phyloP scores from a whole-genome alignment of 2,329 filamentous ascomycete genomes.

The Neurospora sp. region DNA sequence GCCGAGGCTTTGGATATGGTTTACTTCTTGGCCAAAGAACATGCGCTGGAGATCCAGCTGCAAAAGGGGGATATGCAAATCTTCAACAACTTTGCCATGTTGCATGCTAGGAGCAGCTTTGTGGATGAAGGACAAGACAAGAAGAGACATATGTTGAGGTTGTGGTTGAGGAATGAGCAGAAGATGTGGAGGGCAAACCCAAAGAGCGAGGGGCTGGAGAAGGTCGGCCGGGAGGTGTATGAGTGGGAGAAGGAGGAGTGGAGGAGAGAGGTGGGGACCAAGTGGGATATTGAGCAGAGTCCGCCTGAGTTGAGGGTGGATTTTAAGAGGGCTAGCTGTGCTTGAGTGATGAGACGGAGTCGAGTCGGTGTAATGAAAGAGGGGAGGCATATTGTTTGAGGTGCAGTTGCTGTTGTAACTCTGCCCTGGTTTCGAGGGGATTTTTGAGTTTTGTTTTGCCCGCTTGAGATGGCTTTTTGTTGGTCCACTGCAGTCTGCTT shows the following conservation, averaged over 20 bases:
- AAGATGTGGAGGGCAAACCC: conserved; percentile 7
- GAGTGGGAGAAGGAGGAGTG: conserved; percentile 12
- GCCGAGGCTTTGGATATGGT: conserved; percentile 17
- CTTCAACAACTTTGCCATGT: conserved; percentile 17
- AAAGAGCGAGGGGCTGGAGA: conserved; percentile 5
- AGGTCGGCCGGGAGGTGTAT: conserved; percentile 14
- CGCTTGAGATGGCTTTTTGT: neutral
- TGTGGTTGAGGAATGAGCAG: conserved; percentile 16
- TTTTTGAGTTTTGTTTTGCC: neutral
- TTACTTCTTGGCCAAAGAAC: conserved; percentile 12
- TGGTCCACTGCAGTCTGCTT: neutral
- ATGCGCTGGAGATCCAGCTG: conserved; percentile 9
- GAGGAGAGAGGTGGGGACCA: conserved; percentile 1
- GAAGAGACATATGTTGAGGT: conserved; percentile 14
- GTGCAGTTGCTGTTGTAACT: neutral
- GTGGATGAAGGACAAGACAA: conserved; percentile 5
- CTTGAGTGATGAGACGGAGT: conserved; percentile 2
- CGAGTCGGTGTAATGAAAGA: neutral
- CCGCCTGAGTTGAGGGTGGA: conserved; percentile 16
- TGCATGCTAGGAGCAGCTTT: conserved; percentile 15
- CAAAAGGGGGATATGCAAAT: conserved; percentile 14
- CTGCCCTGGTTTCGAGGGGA: neutral
- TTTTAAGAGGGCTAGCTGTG: conserved; percentile 14
- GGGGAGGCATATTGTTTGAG: neutral
- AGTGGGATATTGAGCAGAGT: conserved; percentile 15